Evolutionary conservation across 345 rosid species (phyloP), one percentile per base, ranked within the genome.

Genomic region (Boechera divaricarpa): DNA sequence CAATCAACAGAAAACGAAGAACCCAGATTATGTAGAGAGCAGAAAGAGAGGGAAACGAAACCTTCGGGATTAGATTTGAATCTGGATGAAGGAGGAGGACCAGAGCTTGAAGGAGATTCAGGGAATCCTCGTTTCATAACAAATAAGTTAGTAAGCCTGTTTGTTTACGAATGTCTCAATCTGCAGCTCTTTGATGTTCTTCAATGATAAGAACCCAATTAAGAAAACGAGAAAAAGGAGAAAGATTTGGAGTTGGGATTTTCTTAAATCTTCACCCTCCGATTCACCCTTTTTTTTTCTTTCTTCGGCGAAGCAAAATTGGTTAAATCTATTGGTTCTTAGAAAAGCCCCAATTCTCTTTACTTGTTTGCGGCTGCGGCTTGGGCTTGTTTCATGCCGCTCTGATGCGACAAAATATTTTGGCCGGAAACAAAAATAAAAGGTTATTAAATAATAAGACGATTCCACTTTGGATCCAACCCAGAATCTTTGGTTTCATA

Each of bases 401-500:
- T 56, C 56, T 32, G 18, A 47, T 15, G 54, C 26, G 54, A 49
- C 54, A 47, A n/a, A 15, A 5, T 47, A 47, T 47, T 64, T 13
- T 10, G 49, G 38, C 15, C 48, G 28, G 18, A 5, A 0, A 10
- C 32, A 12, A 16, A 58, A 7, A 1, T 4, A n/a, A 16, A 48
- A 39, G 10, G 42, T 39, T 35, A 33, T 0, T 18, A 18, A 39
- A 1, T 7, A 2, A 8, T 1, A 4, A 4, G 0, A 18, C 70
- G 70, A 66, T 49, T 86, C 87, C 86, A 81, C 87, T 90, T 92
- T 91, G 86, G 87, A 85, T 91, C 91, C 87, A 87, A 89, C 91
- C 93, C 88, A 84, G 91, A 92, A 65, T 85, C 92, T 90, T 90
- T 84, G 90, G 90, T 87, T 90, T 79, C 91, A 93, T 89, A 81